Percentiles rank a stretch among this genome's conserved stretches.
Evolutionary conservation across 352 stramenopile genomes (phyloP).

Genomic region (Chrysophaeum taylorii): DNA sequence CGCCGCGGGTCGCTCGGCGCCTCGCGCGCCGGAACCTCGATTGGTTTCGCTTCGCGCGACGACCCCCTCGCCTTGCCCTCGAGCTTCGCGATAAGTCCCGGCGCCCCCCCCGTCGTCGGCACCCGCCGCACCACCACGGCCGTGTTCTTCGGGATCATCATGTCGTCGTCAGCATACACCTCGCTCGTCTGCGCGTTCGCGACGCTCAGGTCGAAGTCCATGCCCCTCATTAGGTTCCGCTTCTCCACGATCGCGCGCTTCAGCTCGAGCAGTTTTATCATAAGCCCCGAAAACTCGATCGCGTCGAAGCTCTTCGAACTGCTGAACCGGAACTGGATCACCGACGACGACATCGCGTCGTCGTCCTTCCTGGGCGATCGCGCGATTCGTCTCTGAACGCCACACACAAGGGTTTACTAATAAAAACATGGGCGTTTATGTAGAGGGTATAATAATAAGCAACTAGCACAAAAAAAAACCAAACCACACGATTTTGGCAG

Average conservation of each 20-base stretch:
- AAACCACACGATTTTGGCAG: too few relatives aligned
- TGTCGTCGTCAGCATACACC: not conserved
- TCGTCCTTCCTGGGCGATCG: too few relatives aligned
- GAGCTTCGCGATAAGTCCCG: not conserved
- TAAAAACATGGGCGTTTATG: too few relatives aligned
- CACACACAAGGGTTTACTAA: too few relatives aligned
- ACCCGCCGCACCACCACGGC: not conserved
- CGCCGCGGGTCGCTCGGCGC: too few relatives aligned
- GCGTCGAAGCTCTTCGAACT: not conserved
- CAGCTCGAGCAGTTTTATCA: constrained; percentile 8
- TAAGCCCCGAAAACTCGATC: not conserved
- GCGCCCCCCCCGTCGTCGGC: not conserved
- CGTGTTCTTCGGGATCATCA: constrained; percentile 11
- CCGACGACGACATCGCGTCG: too few relatives aligned
- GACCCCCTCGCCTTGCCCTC: not conserved
- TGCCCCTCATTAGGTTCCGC: not conserved
- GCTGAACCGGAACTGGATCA: not conserved
- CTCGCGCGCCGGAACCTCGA: not conserved
- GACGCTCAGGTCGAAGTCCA: not conserved
- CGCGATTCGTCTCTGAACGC: too few relatives aligned
- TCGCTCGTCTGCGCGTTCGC: not conserved
- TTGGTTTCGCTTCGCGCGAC: not conserved
- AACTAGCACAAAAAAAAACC: too few relatives aligned
- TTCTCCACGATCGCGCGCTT: constrained; percentile 9
- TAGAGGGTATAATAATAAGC: too few relatives aligned